phyloP scores from a whole-genome alignment of 768 basidiomycete species.

The Amylocystis lapponica region DNA sequence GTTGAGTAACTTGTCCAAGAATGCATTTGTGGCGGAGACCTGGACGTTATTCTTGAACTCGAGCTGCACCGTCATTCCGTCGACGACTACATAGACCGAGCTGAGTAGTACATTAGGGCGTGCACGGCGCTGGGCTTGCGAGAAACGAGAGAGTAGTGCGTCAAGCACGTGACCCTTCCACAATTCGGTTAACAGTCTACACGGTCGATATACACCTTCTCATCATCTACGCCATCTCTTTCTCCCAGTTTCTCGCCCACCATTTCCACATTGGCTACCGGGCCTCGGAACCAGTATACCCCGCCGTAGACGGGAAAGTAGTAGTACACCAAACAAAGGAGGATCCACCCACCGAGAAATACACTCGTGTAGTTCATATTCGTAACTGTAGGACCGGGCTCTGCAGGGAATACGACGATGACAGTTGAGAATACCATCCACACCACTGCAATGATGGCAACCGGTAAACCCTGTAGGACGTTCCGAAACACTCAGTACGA shows the following conservation, averaged over 20 bases:
- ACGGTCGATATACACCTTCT: not conserved
- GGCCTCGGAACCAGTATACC: conserved; percentile 22
- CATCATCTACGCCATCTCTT: conserved; percentile 3
- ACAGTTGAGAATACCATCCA: conserved; percentile 34
- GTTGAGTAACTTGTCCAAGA: too few relatives aligned
- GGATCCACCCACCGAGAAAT: conserved; percentile 28
- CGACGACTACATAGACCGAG: too few relatives aligned
- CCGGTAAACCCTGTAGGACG: conserved; percentile 22
- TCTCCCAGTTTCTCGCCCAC: too few relatives aligned
- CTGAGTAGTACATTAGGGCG: too few relatives aligned
- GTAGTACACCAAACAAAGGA: conserved; percentile 31
- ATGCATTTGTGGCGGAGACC: too few relatives aligned
- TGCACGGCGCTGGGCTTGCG: too few relatives aligned
- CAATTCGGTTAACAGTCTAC: too few relatives aligned
- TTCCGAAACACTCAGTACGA: not conserved
- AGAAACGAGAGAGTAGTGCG: too few relatives aligned
- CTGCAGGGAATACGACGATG: conserved; percentile 30
- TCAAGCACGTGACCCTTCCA: too few relatives aligned
- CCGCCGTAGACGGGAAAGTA: conserved; percentile 27
- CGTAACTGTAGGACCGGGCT: conserved; percentile 22
- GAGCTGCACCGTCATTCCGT: too few relatives aligned
- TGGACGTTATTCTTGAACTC: too few relatives aligned
- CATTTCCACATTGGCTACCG: conserved; percentile 27
- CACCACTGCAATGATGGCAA: conserved; percentile 26
- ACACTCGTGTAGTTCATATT: conserved; percentile 36